Evolutionary conservation across 345 rosid species (phyloP).

Genomic region (Corchorus capsularis): DNA sequence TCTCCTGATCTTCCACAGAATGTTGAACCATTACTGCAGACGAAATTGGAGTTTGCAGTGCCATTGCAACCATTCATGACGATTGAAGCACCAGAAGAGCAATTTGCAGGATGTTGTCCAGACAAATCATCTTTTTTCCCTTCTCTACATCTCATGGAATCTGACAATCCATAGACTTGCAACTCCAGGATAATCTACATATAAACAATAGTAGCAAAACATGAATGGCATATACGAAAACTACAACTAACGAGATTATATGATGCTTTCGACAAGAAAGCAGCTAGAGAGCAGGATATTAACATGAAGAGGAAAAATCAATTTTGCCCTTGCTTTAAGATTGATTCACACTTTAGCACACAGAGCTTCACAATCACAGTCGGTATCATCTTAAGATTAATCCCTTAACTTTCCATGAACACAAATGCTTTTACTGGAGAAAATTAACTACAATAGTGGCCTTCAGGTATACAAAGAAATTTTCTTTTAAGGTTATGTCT

Average conservation of each 20-base stretch:
- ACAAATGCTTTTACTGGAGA: neutral
- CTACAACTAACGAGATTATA: slow-evolving; percentile 1
- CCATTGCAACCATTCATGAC: slow-evolving; percentile 56
- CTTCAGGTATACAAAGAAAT: neutral
- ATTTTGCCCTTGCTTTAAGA: neutral
- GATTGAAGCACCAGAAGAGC: slow-evolving; percentile 32
- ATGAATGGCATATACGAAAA: slow-evolving; percentile 23
- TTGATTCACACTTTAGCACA: neutral
- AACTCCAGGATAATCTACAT: slow-evolving; percentile 75
- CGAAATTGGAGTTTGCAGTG: slow-evolving; percentile 46
- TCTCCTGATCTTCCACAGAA: slow-evolving; percentile 70
- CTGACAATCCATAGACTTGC: slow-evolving; percentile 97
- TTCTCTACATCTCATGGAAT: slow-evolving; percentile 75
- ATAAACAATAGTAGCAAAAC: slow-evolving; percentile 29
- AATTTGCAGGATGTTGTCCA: slow-evolving; percentile 41
- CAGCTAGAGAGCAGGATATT: neutral
- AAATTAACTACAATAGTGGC: neutral
- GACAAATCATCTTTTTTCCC: slow-evolving; percentile 70
- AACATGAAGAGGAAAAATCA: slow-evolving; percentile 10
- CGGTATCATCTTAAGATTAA: neutral
- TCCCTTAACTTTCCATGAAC: neutral
- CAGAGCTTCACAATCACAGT: neutral
- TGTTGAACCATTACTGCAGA: slow-evolving; percentile 45
- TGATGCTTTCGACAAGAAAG: neutral
- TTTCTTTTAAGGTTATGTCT: neutral